These are phyloP conservation scores for Rhodocollybia butyracea DNA, from an alignment of 768 basidiomycete genomes.

Conservation along the genomic window DNA sequence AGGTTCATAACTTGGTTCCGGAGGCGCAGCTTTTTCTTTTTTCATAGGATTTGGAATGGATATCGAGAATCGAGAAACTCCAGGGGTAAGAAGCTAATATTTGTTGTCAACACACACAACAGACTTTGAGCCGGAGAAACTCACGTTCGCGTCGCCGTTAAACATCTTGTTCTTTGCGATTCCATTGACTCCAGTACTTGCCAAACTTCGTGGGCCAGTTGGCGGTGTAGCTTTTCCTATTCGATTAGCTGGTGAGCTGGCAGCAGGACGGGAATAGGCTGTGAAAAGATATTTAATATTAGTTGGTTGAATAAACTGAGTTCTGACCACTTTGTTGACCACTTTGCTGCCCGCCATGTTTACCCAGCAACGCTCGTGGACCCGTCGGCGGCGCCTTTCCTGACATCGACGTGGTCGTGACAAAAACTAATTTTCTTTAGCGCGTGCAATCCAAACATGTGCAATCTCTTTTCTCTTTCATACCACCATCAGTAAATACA, in stretches of 20 bases:
- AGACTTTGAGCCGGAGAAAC: no score
- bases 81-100: not conserved
- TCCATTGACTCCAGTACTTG: not conserved
- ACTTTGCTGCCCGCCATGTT: not conserved
- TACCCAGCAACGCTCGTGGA: constrained; percentile 4
- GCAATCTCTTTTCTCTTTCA: no score
- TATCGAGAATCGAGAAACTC: not conserved
- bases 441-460: no score
- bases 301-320: no score
- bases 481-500: no score
- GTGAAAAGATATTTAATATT: no score
- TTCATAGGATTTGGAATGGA: constrained; percentile 4
- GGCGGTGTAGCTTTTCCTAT: constrained; percentile 5
- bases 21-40: constrained; percentile 13
- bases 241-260: no score
- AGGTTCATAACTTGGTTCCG: constrained; percentile 19
- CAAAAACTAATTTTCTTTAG: not conserved
- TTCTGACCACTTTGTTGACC: not conserved
- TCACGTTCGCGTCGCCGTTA: not conserved
- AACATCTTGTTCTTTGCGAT: constrained; percentile 1
- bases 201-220: constrained; percentile 6
- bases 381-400: constrained; percentile 9
- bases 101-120: no score
- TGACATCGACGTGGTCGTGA: not conserved
- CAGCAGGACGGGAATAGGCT: no score